Evolutionary conservation across 1,139 yeast genomes (phyloP), one percentile per base, ranked within the genome.

Genomic region (Lodderomyces beijingensis): DNA sequence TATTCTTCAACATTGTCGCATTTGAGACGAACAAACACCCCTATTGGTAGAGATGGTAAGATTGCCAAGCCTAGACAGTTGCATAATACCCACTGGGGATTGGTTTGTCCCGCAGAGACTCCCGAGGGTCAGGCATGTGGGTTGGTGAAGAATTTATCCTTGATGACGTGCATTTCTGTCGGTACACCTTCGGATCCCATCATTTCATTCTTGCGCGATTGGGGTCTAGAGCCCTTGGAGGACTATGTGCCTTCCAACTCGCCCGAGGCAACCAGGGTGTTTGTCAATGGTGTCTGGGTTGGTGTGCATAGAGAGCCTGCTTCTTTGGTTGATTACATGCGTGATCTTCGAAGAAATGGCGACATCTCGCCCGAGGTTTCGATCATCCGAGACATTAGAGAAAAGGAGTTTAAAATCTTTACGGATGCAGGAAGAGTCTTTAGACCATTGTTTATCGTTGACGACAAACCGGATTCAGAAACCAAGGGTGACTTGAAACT

Each of bases 111-210:
- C 29, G 98, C 99, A 16, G 99, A 91, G 62, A 91, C 99, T 11
- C 99, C 99, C 3, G 99, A 91, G 70, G 99, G 99, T 53, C 98
- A 91, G 67, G 98, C 99, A 31, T 91, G 99, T 84, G 99, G 99
- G 51, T 73, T 91, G 59, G 98, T 93, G 36, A 91, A 91, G 69
- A 91, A 91, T 59, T 71, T 91, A 56, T 88, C 97, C 1, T 70
- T 91, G 49, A 89, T 93, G 97, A 78, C 97, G 1, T 88, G 97
- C 70, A 88, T 91, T 37, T 91, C 98, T 18, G 98, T 93, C 44
- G 98, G 98, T 58, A 78, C 96, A 8, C 87, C 94, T n/a, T 86
- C 96, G 25, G 95, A 88, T 55, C 96, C 97, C 27, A 89, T 91
- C 53, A 74, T 84, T 44, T 86, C 86, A 53, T 85, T 89, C 62